Evolutionary conservation across 257 asterid species (phyloP).

Genomic region (Capsicum rhomboideum): DNA sequence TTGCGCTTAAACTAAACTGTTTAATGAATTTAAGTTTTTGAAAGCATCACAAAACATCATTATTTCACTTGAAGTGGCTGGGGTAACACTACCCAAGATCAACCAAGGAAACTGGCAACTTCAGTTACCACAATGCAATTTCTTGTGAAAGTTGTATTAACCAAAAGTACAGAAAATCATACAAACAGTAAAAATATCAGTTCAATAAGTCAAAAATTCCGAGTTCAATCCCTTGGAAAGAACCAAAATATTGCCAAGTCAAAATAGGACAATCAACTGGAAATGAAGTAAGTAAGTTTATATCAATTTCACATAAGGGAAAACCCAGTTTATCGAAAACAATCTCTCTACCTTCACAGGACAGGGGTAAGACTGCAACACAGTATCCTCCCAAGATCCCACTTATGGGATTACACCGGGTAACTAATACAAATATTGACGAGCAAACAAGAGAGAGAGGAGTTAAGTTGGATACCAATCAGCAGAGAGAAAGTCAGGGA

Average conservation of each 20-base stretch:
- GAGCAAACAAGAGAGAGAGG: background rate
- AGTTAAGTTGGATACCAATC: slow-evolving; percentile 45
- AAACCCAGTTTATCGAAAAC: background rate
- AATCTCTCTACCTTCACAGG: background rate
- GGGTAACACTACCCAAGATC: background rate
- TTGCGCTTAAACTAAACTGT: background rate
- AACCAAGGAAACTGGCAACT: background rate
- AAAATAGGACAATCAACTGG: too few species aligned
- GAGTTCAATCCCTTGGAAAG: background rate
- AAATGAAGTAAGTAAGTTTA: too few species aligned
- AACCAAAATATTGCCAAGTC: background rate
- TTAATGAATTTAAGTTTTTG: background rate
- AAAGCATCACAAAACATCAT: background rate
- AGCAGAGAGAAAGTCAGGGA: slow-evolving; percentile 77
- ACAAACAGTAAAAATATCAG: background rate
- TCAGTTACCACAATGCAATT: background rate
- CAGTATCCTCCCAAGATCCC: too few species aligned
- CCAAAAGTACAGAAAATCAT: background rate
- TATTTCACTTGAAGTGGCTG: background rate
- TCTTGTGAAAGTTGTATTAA: background rate
- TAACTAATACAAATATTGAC: background rate
- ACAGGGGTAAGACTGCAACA: background rate
- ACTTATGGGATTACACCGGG: too few species aligned
- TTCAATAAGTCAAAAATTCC: background rate
- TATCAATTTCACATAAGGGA: background rate